Conservation (phyloP, 106 monocot species). For the Vanilla planifolia region DNA sequence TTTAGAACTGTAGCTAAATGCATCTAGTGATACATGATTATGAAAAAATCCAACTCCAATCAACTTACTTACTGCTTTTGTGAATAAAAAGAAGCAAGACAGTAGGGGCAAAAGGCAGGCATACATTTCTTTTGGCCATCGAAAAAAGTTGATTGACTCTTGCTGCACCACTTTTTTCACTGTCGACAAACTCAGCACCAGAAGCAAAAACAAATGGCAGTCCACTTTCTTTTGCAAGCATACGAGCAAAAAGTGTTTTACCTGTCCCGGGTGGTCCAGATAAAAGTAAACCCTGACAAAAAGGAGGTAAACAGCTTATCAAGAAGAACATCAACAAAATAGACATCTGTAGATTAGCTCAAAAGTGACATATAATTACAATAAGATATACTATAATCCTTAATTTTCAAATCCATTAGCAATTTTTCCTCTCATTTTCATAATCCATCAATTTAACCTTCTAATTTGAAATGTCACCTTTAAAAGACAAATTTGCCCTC, state of each 20-base stretch:
- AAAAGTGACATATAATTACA: no score
- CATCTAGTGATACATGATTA: no score
- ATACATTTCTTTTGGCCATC: slow-evolving; percentile 85
- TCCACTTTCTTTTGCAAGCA: slow-evolving; percentile 85
- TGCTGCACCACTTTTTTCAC: slow-evolving; percentile 91
- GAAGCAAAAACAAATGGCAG: slow-evolving; percentile 91
- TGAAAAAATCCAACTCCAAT: no score
- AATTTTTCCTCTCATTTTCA: no score
- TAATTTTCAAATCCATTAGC: no score
- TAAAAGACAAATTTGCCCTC: no score
- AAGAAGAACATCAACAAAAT: background rate
- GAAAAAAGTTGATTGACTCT: slow-evolving; percentile 82
- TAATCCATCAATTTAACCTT: no score
- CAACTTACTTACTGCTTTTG: no score
- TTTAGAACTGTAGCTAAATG: no score
- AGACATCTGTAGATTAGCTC: background rate
- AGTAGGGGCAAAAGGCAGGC: no score
- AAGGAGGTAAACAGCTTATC: background rate
- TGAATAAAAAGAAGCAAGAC: background rate
- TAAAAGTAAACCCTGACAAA: slow-evolving; percentile 64
- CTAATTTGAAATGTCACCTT: no score
- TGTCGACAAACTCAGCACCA: slow-evolving; percentile 90
- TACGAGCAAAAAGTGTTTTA: slow-evolving; percentile 86
- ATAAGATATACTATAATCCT: no score
- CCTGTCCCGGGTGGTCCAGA: slow-evolving; percentile 92